Conservation (phyloP, 768 basidiomycete genomes). For the Tulasnella calospora region DNA sequence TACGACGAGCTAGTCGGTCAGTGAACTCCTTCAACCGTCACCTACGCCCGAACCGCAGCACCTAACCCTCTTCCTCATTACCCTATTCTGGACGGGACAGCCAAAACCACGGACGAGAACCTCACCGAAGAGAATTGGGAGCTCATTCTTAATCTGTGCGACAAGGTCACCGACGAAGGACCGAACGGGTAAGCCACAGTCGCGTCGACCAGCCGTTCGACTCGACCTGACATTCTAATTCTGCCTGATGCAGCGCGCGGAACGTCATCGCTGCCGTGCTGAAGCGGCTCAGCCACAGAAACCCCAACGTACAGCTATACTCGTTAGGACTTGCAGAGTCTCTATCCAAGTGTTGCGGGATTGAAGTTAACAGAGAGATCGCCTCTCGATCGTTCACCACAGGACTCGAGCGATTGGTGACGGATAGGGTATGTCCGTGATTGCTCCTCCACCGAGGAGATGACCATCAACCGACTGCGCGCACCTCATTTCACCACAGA, state of each 20-base stretch:
- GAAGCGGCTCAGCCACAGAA: constrained; percentile 89
- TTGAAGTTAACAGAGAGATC: constrained; percentile 77
- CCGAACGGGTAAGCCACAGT: constrained; percentile 62
- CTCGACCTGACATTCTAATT: constrained; percentile 7
- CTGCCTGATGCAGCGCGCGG: constrained; percentile 57
- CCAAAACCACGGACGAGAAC: constrained; percentile 96
- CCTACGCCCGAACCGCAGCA: background rate
- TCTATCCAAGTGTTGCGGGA: constrained; percentile 83
- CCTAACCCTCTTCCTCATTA: constrained; percentile 9
- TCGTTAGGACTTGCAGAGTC: constrained; percentile 83
- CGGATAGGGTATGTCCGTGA: constrained; percentile 62
- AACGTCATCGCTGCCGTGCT: constrained; percentile 77
- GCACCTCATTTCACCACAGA: constrained; percentile 44
- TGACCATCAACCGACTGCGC: background rate
- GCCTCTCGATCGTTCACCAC: constrained; percentile 87
- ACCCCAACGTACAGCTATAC: constrained; percentile 94
- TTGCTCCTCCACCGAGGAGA: background rate
- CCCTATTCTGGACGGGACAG: constrained; percentile 40
- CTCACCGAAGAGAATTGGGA: constrained; percentile 95
- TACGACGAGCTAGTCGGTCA: constrained; percentile 91
- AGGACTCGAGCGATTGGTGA: constrained; percentile 78
- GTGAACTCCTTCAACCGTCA: constrained; percentile 35
- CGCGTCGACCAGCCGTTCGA: background rate
- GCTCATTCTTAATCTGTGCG: constrained; percentile 86
- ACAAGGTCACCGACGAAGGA: constrained; percentile 90